These are phyloP conservation scores for Coemansia sp. DNA, from an alignment of 192 early-diverging fungal species.

Conservation along the genomic window DNA sequence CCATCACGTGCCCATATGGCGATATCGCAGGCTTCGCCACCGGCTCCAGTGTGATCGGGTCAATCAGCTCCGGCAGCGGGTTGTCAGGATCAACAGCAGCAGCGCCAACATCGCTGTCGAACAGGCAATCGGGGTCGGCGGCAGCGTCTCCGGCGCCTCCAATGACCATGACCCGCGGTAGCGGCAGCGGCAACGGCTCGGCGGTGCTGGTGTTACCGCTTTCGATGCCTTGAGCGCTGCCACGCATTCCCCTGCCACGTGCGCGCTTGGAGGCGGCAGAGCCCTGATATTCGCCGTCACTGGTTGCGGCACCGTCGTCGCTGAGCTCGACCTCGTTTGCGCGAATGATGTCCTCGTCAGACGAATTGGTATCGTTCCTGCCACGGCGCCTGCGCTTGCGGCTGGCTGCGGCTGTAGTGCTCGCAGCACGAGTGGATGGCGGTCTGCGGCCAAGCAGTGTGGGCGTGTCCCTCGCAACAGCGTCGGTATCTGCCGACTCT, in stretches of 20 bases:
- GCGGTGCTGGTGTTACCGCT: slow-evolving; percentile 51
- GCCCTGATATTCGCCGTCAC: slow-evolving; percentile 46
- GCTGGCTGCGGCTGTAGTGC: neutral
- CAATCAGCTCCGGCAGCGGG: slow-evolving; percentile 87
- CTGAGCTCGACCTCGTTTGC: slow-evolving; percentile 56
- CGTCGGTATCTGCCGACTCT: slow-evolving; percentile 25
- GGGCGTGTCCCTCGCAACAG: neutral
- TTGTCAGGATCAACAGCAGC: slow-evolving; percentile 61
- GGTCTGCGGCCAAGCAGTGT: slow-evolving; percentile 8
- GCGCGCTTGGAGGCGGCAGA: slow-evolving; percentile 32
- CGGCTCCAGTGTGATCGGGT: slow-evolving; percentile 91
- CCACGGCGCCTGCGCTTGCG: slow-evolving; percentile 55
- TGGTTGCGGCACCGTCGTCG: slow-evolving; percentile 31
- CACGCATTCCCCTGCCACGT: slow-evolving; percentile 21
- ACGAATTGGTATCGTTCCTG: slow-evolving; percentile 30
- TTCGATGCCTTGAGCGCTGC: slow-evolving; percentile 39
- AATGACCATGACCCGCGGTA: slow-evolving; percentile 50
- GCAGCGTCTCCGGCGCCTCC: slow-evolving; percentile 63
- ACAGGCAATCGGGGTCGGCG: slow-evolving; percentile 68
- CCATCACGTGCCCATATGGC: slow-evolving; percentile 90
- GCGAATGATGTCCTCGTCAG: slow-evolving; percentile 55
- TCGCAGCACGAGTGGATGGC: slow-evolving; percentile 14
- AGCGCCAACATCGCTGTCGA: slow-evolving; percentile 24
- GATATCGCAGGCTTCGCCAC: slow-evolving; percentile 92
- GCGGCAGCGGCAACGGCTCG: slow-evolving; percentile 13